Conservation (phyloP, 495 filamentous ascomycete genomes). For the Podospora pseudocomata region DNA sequence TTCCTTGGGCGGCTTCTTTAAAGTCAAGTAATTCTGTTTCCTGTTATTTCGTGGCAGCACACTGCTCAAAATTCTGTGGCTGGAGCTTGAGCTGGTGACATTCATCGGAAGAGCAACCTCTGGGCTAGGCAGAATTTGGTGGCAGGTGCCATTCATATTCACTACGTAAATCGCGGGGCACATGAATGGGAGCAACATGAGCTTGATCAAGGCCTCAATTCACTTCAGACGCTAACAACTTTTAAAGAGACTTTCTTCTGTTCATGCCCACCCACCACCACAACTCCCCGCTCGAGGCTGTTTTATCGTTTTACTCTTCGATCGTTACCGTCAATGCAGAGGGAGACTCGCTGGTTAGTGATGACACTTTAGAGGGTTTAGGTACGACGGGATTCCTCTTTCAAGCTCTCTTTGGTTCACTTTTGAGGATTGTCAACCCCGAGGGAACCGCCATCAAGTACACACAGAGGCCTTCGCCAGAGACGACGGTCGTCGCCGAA, state of each 20-base stretch:
- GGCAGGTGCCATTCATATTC: conserved; percentile 7
- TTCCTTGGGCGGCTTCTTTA: not conserved
- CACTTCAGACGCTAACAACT: conserved; percentile 1
- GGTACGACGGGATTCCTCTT: conserved; percentile 85
- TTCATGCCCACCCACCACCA: conserved; percentile 69
- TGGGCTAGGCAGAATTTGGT: not conserved
- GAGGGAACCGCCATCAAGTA: conserved; percentile 15
- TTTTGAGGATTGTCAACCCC: conserved; percentile 54
- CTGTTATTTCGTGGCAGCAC: not conserved
- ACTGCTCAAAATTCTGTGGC: not conserved
- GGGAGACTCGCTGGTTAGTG: conserved; percentile 88
- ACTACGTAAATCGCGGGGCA: not conserved
- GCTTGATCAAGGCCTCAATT: not conserved
- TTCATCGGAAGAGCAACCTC: not conserved
- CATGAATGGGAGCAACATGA: not conserved
- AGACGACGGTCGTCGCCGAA: not conserved
- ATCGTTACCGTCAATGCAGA: conserved; percentile 88
- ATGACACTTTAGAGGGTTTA: conserved; percentile 85
- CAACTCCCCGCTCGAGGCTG: conserved; percentile 69
- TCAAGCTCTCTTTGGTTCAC: conserved; percentile 61
- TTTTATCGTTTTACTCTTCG: conserved; percentile 87
- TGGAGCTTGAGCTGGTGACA: not conserved
- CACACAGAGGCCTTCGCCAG: not conserved
- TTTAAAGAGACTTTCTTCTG: conserved; percentile 79
- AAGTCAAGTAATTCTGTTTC: not conserved